A percentile compares a stretch with the other conserved stretches of the same genome.
Conservation (phyloP, 768 basidiomycete species). For the Candolleomyces efflorescens region DNA sequence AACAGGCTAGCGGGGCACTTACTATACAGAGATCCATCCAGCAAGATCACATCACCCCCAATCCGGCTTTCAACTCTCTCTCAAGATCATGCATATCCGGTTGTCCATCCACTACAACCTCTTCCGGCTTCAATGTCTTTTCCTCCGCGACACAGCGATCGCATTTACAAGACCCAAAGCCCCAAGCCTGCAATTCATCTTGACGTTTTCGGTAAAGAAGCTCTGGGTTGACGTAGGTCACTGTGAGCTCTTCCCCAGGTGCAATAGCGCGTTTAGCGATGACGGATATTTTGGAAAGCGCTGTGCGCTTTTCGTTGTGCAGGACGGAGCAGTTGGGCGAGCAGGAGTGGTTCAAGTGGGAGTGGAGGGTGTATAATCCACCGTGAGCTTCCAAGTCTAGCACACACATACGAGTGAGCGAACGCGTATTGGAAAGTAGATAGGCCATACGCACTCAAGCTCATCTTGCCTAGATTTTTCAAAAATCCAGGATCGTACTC, state of each 20-base stretch:
- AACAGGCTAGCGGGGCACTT: no score
- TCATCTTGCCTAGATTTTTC: slow-evolving; percentile 70
- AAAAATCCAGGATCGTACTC: slow-evolving; percentile 69
- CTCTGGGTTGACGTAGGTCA: slow-evolving; percentile 78
- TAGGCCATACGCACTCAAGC: slow-evolving; percentile 55
- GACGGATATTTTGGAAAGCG: slow-evolving; percentile 71
- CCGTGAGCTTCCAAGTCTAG: slow-evolving; percentile 82
- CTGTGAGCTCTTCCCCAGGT: slow-evolving; percentile 68
- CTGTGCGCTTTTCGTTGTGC: slow-evolving; percentile 64
- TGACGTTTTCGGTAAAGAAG: slow-evolving; percentile 43
- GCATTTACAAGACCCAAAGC: slow-evolving; percentile 70
- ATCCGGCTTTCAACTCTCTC: slow-evolving; percentile 57
- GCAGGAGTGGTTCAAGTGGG: slow-evolving; percentile 86
- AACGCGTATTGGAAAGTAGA: not conserved
- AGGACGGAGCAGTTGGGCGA: slow-evolving; percentile 74
- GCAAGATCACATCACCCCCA: slow-evolving; percentile 44
- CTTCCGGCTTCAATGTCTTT: slow-evolving; percentile 30
- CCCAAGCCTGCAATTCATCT: slow-evolving; percentile 62
- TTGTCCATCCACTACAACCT: slow-evolving; percentile 18
- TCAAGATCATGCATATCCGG: slow-evolving; percentile 45
- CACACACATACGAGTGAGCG: no score
- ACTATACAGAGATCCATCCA: no score
- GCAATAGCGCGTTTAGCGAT: slow-evolving; percentile 63
- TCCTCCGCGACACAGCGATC: slow-evolving; percentile 62
- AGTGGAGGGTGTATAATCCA: slow-evolving; percentile 81